Conservation (phyloP, 192 early-diverging fungal genomes). For the Gigaspora rosea region DNA sequence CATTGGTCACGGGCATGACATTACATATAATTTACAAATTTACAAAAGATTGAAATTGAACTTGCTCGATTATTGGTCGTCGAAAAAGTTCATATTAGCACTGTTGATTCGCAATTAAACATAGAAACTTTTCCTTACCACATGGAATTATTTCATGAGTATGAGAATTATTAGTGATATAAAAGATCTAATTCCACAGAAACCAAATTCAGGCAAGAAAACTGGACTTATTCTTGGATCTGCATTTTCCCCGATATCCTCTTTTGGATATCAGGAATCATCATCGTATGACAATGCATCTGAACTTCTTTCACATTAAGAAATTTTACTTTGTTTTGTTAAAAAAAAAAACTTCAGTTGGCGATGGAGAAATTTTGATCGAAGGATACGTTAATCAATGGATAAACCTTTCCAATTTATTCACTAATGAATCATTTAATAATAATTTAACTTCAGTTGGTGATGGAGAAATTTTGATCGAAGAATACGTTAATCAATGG, state of each 20-base stretch:
- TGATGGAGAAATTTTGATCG: constrained; percentile 20
- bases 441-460: background rate
- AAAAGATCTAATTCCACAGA: constrained; percentile 25
- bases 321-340: constrained; percentile 35
- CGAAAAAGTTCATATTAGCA: constrained; percentile 31
- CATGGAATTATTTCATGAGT: constrained; percentile 31
- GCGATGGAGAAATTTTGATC: constrained; percentile 17
- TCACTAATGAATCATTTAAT: background rate
- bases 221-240: background rate
- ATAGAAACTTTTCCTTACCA: constrained; percentile 31
- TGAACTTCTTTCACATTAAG: constrained; percentile 19
- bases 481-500: constrained; percentile 29
- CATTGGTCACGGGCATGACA: constrained; percentile 8
- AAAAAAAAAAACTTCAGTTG: constrained; percentile 16
- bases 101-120: constrained; percentile 1
- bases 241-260: background rate
- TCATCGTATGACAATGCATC: constrained; percentile 14
- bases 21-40: constrained; percentile 26
- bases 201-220: constrained; percentile 9
- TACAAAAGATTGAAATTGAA: constrained; percentile 27
- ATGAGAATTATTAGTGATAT: constrained; percentile 28
- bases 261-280: background rate
- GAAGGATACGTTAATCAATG: constrained; percentile 27
- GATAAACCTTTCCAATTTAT: constrained; percentile 14
- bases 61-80: constrained; percentile 17